Evolutionary conservation across 495 filamentous ascomycete species (phyloP).

Genomic region (Penicillium dipodomyicola): DNA sequence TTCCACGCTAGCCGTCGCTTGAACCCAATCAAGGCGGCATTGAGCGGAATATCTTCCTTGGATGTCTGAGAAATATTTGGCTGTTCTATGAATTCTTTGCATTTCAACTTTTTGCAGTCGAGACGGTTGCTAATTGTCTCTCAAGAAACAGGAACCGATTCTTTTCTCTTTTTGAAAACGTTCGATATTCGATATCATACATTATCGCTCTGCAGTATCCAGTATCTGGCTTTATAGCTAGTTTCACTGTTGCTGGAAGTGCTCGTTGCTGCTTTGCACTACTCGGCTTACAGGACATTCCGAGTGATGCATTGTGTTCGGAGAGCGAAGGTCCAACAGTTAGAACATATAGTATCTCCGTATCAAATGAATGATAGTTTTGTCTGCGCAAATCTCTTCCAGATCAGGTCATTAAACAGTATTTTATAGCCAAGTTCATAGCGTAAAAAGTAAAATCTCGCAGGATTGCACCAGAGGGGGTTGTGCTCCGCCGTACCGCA

Average conservation of each 20-base stretch:
- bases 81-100: constrained; percentile 21
- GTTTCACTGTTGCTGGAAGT: background rate
- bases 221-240: background rate
- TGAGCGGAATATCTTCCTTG: constrained; percentile 53
- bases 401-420: background rate
- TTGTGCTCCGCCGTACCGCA: constrained; percentile 33
- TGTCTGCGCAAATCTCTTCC: background rate
- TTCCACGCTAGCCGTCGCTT: constrained; percentile 53
- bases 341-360: background rate
- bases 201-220: background rate
- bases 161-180: background rate
- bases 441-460: constrained; percentile 1
- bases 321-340: background rate
- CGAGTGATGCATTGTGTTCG: background rate
- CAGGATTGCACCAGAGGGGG: constrained; percentile 19
- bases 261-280: background rate
- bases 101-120: constrained; percentile 7
- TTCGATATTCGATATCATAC: background rate
- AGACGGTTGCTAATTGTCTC: constrained; percentile 26
- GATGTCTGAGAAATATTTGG: constrained; percentile 47
- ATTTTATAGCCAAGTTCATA: no score
- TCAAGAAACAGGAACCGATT: constrained; percentile 25
- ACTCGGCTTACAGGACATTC: background rate
- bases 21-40: constrained; percentile 47
- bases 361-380: constrained; percentile 1